Percentiles rank a stretch among this genome's conserved stretches.
Conservation (phyloP, 2,329 filamentous ascomycete species). For the Sarocladiaceae sp. region DNA sequence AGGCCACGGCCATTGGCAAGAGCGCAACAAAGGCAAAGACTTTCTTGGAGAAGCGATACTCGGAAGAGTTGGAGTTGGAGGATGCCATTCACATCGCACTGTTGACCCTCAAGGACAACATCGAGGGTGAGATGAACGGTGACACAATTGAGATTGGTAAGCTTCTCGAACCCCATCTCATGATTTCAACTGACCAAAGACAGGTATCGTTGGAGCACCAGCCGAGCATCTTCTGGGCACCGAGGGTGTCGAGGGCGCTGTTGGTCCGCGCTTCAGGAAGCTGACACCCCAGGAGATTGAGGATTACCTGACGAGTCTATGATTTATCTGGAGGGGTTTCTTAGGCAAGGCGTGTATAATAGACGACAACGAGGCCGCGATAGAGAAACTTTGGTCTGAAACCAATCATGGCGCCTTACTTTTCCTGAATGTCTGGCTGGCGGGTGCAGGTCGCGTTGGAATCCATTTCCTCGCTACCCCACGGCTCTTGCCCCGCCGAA, state of each 20-base stretch:
- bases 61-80: constrained; percentile 91
- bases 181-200: constrained; percentile 17
- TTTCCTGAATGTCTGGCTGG: too few species aligned
- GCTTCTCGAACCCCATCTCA: constrained; percentile 21
- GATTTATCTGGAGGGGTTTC: constrained; percentile 29
- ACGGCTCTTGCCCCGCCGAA: not conserved
- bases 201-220: constrained; percentile 90
- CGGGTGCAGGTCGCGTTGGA: too few species aligned
- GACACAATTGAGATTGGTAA: constrained; percentile 96
- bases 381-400: too few species aligned
- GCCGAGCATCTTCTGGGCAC: constrained; percentile 89
- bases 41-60: constrained; percentile 98
- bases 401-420: too few species aligned
- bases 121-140: constrained; percentile 98
- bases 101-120: constrained; percentile 96
- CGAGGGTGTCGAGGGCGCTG: constrained; percentile 79
- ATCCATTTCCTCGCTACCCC: too few species aligned
- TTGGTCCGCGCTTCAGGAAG: constrained; percentile 86
- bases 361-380: constrained; percentile 19
- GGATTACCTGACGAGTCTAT: constrained; percentile 98
- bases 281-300: constrained; percentile 97
- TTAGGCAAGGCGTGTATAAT: constrained; percentile 37
- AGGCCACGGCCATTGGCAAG: constrained; percentile 98
- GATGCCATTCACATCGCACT: constrained; percentile 98
- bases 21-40: constrained; percentile 98